Base-by-base conservation (phyloP, 2,329 filamentous ascomycete species). In the Paecilomyces formosus region DNA sequence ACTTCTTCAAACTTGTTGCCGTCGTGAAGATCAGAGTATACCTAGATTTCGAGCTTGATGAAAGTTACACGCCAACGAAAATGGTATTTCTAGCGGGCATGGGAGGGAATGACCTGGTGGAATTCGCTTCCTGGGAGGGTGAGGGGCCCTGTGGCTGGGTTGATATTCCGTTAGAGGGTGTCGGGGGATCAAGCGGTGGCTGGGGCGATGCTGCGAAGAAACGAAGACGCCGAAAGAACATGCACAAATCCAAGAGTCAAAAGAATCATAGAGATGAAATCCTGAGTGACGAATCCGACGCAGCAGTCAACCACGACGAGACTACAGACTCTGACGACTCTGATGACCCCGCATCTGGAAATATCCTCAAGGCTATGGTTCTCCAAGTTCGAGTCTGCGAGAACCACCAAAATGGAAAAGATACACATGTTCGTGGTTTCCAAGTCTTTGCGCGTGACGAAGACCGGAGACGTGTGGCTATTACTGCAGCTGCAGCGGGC, bases 361-460 rank as follows among this genome's bases (percentile, higher is more conserved):
- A 87, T 66, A 89, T 92, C 1, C 83, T 97, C 18, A 86, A 92
- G 60, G 92, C 90, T 15, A 96, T 93, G 77, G 85, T 97, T 30
- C 82, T 99, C 28, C 92, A 97, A 73, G 87, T 97, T 68, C 87
- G 89, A 64, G 88, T 99, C 54, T 83, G 93, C 55, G 94, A 97
- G 77, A 99, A 99, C 70, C 94, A 99, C 73, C 94, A 99, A 76
- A 99, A 99, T 72, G 94, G 94, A 63, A 99, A 99, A 73, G 94
- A 99, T 72, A 99, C 94, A n/a, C 94, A 99, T 79, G 83, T 99
- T 24, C 84, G 94, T 15, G 93, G 92, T 1, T 83, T 99, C 73
- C 95, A 96, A 77, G 88, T 97, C 9, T 99, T 87, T 68, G 82
- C 84, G 13, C 71, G 69, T 30, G 78, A 81, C 60, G 75, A 78